Evolutionary conservation across 768 basidiomycete species (phyloP), one percentile per base, ranked within the genome.

Genomic region (Podaxis sp.): DNA sequence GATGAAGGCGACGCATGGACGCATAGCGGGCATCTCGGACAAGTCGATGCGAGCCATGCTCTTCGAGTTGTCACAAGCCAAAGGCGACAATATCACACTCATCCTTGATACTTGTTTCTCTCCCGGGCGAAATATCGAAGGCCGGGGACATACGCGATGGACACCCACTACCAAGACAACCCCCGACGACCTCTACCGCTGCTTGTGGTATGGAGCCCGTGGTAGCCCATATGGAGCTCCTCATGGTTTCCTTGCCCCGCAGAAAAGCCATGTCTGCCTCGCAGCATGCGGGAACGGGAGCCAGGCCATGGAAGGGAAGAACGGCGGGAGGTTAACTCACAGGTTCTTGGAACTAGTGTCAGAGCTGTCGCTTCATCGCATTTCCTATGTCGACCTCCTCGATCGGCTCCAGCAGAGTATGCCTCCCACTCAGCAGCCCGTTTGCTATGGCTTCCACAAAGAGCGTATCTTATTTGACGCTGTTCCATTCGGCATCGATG

Each of bases 11-110:
- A 67, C 75, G 6, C 73, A 79, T 33, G 82, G 83, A 1, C 73
- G 84, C 10, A 74, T 84, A 63, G 80, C 85, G 7, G 89, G 88
- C 26, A 87, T 90, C 64, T 87, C 87, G 50, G 88, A 89, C 73
- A 83, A 84, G 54, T 88, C 88, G 10, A 74, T 90, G 60, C 78
- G 80, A 46, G 81, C 87, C 41, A 82, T 90, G 78, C 72, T 90
- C n/a, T 66, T 69, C 57, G 84, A 87, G 57, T 80, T 90, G 44
- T 75, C 79, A 17, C 72, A 73, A 26, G 75, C 73, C 50, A 90
- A 89, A 67, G 88, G 88, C 33, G 77, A 89, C 71, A 90, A 90
- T 63, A 84, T 90, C 71, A 87, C 88, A 1, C 71, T 90, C 61
- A 79, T 90, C 60, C 75, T 89, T 24, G 88, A 90, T 71, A 81